A percentile compares a stretch with the other conserved stretches of the same genome.
phyloP scores from a whole-genome alignment of 192 early-diverging fungal genomes.

The Entophlyctis helioformis region DNA sequence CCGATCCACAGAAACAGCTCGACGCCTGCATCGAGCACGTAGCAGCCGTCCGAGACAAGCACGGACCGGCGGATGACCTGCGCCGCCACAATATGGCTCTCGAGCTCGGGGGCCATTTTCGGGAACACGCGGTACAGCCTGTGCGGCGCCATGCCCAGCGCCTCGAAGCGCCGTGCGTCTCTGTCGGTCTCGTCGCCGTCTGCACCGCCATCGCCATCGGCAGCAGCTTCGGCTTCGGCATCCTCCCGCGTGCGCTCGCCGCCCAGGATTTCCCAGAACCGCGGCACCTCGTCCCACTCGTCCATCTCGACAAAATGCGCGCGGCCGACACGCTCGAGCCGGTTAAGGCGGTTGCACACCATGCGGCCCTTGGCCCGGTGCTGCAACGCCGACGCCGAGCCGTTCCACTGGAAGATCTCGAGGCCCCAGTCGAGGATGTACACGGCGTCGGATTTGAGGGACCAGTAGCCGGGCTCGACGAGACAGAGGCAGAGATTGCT shows the following conservation, averaged over 20 bases:
- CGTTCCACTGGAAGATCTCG: slow-evolving; percentile 38
- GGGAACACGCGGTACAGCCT: slow-evolving; percentile 10
- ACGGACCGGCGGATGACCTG: slow-evolving; percentile 12
- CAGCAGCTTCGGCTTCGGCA: background rate
- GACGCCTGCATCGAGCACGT: slow-evolving; percentile 29
- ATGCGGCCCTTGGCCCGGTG: slow-evolving; percentile 30
- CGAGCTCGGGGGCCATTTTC: slow-evolving; percentile 13
- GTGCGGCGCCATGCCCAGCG: too few relatives aligned
- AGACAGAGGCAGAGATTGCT: slow-evolving; percentile 13
- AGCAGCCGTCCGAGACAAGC: slow-evolving; percentile 22
- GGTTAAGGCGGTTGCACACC: slow-evolving; percentile 17
- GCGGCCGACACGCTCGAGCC: slow-evolving; percentile 18
- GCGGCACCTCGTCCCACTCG: slow-evolving; percentile 10
- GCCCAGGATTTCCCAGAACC: slow-evolving; percentile 18
- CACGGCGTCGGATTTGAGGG: slow-evolving; percentile 13
- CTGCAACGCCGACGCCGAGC: slow-evolving; percentile 4
- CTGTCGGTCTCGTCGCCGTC: too few relatives aligned
- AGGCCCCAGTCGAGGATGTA: slow-evolving; percentile 29
- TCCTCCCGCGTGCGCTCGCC: slow-evolving; percentile 5
- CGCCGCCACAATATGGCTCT: slow-evolving; percentile 14
- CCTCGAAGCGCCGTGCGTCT: too few relatives aligned
- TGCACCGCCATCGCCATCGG: too few relatives aligned
- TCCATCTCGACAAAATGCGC: slow-evolving; percentile 22
- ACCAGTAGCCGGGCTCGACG: slow-evolving; percentile 11
- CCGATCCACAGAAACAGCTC: slow-evolving; percentile 42